These are phyloP conservation scores for Curvularia sp. DNA, from an alignment of 2,329 filamentous ascomycete genomes.

Conservation along the genomic window DNA sequence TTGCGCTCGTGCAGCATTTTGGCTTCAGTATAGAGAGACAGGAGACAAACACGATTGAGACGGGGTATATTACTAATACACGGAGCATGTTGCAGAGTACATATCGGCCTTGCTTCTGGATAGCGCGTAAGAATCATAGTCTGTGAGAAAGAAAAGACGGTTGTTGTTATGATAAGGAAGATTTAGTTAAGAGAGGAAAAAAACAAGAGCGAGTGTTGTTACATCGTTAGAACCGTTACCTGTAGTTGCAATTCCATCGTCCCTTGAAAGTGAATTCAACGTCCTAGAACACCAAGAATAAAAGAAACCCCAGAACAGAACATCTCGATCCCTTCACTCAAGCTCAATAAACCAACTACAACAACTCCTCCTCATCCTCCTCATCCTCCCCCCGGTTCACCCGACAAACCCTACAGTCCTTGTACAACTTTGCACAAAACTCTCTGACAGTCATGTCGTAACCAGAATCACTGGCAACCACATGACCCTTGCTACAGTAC, in stretches of 20 bases:
- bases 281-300: not conserved
- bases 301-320: too few relatives aligned
- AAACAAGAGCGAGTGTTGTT: not conserved
- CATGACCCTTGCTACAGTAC: constrained; percentile 42
- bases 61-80: constrained; percentile 86
- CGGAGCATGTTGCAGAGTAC: constrained; percentile 85
- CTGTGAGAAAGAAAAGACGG: not conserved
- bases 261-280: too few relatives aligned
- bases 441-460: constrained; percentile 37
- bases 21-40: constrained; percentile 78
- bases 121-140: constrained; percentile 71
- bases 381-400: constrained; percentile 26
- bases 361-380: constrained; percentile 11
- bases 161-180: not conserved
- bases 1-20: constrained; percentile 73
- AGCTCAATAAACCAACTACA: not conserved
- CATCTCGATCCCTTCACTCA: too few relatives aligned
- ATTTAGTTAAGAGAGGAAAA: not conserved
- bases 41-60: constrained; percentile 63
- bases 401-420: constrained; percentile 36
- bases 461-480: constrained; percentile 32
- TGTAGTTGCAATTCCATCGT: too few relatives aligned
- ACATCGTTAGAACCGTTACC: too few relatives aligned
- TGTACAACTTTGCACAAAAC: constrained; percentile 42
- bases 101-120: constrained; percentile 84